Percentiles rank a stretch among this genome's conserved stretches.
Evolutionary conservation across 176 grass and related monocot genomes (phyloP).

Genomic region (Avena insularis): DNA sequence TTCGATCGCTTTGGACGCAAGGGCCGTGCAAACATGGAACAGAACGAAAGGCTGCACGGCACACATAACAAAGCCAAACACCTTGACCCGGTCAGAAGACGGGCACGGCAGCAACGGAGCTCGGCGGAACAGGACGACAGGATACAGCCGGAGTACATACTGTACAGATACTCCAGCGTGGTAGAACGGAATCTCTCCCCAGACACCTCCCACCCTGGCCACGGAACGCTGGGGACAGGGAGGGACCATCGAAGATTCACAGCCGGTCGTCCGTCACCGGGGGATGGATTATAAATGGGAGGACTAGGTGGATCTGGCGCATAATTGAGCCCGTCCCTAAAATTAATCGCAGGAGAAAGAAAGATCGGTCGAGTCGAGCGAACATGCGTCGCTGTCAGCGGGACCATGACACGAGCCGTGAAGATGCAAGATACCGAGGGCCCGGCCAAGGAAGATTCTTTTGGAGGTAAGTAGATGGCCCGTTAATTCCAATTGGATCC

Average conservation of each 20-base stretch:
- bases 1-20: neutral
- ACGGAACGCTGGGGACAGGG: slow-evolving; percentile 9
- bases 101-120: neutral
- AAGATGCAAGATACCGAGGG: slow-evolving; percentile 62
- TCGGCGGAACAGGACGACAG: slow-evolving; percentile 13
- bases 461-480: slow-evolving; percentile 22
- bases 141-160: neutral
- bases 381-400: slow-evolving; percentile 31
- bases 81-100: too few relatives aligned
- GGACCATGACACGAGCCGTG: neutral
- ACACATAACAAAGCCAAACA: too few relatives aligned
- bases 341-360: neutral
- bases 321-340: neutral
- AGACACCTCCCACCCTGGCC: neutral
- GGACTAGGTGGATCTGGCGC: neutral
- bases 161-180: neutral
- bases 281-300: too few relatives aligned
- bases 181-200: slow-evolving; percentile 14
- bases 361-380: neutral
- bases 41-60: neutral
- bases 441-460: slow-evolving; percentile 46
- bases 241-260: slow-evolving; percentile 44
- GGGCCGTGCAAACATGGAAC: neutral
- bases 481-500: slow-evolving; percentile 32
- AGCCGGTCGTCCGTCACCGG: neutral